A percentile compares a stretch with the other conserved stretches of the same genome.
Conservation (phyloP, 495 filamentous ascomycete genomes). For the Talaromyces trachyspermus region DNA sequence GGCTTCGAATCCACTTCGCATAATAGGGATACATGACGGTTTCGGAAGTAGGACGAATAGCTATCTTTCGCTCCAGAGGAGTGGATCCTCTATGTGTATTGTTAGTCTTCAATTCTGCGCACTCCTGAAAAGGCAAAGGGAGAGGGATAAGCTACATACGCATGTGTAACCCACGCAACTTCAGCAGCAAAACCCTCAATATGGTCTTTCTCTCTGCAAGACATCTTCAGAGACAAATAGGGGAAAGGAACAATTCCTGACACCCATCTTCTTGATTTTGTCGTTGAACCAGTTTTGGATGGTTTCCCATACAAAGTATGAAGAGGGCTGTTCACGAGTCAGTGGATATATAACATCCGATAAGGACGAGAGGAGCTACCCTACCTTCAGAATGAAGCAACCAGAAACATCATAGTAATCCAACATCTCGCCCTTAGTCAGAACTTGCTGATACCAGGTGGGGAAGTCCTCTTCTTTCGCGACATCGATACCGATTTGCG, state of each 20-base stretch:
- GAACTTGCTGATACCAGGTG: constrained; percentile 91
- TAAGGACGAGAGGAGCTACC: constrained; percentile 5
- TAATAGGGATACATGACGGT: constrained; percentile 96
- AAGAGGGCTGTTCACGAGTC: constrained; percentile 43
- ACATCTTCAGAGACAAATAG: constrained; percentile 89
- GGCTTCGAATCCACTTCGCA: constrained; percentile 89
- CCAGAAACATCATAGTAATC: constrained; percentile 92
- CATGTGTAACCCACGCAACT: constrained; percentile 97
- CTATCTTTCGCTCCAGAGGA: constrained; percentile 88
- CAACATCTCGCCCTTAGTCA: constrained; percentile 91
- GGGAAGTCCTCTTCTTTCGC: constrained; percentile 82
- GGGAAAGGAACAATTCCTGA: constrained; percentile 92
- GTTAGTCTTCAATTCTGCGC: constrained; percentile 10
- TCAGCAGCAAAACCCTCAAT: constrained; percentile 97
- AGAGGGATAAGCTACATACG: constrained; percentile 50
- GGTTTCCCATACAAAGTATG: constrained; percentile 86
- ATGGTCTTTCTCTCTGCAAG: constrained; percentile 88
- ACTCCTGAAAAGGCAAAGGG: constrained; percentile 4
- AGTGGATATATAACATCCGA: not conserved
- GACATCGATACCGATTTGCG: constrained; percentile 78
- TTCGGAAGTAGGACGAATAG: constrained; percentile 92
- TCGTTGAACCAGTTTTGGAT: constrained; percentile 86
- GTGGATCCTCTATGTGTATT: constrained; percentile 59
- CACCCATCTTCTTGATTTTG: constrained; percentile 79
- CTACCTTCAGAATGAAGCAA: constrained; percentile 84